These are phyloP conservation scores for Rhizopogon vesiculosus DNA, from an alignment of 768 basidiomycete genomes.

Conservation along the genomic window DNA sequence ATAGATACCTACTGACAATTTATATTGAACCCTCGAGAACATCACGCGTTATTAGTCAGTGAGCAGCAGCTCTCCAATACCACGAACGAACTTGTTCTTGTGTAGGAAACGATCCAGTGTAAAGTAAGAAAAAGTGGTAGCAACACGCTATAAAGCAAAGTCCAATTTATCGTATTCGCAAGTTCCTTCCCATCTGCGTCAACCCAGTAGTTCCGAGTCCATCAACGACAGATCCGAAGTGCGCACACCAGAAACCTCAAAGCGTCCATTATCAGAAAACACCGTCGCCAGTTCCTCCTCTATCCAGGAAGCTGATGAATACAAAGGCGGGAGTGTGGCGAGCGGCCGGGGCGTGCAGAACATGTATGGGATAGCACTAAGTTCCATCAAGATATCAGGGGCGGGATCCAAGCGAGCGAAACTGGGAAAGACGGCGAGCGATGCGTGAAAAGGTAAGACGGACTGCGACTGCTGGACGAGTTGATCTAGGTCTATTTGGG, in stretches of 20 bases:
- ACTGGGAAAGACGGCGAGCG: not conserved
- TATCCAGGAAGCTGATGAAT: not conserved
- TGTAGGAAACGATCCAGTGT: not conserved
- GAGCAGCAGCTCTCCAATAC: not conserved
- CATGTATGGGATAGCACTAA: slow-evolving; percentile 27
- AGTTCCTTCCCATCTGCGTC: not conserved
- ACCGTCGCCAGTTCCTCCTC: not conserved
- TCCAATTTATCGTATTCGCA: not conserved
- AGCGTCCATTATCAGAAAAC: not conserved
- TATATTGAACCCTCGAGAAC: not conserved
- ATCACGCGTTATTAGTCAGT: not conserved
- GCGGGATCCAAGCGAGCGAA: slow-evolving; percentile 9
- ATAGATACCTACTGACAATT: no score
- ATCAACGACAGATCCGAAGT: not conserved
- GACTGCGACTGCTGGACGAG: not conserved
- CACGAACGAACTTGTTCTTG: no score
- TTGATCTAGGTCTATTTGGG: not conserved
- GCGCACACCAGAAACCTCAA: not conserved
- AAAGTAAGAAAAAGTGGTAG: no score
- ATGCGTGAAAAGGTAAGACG: not conserved
- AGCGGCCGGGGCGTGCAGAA: slow-evolving; percentile 15
- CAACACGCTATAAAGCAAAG: not conserved
- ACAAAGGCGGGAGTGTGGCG: not conserved
- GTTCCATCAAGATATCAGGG: slow-evolving; percentile 13
- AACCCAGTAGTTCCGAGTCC: not conserved